These are phyloP conservation scores for Mortierella sp. DNA, from an alignment of 371 early-diverging fungal genomes.

Conservation along the genomic window DNA sequence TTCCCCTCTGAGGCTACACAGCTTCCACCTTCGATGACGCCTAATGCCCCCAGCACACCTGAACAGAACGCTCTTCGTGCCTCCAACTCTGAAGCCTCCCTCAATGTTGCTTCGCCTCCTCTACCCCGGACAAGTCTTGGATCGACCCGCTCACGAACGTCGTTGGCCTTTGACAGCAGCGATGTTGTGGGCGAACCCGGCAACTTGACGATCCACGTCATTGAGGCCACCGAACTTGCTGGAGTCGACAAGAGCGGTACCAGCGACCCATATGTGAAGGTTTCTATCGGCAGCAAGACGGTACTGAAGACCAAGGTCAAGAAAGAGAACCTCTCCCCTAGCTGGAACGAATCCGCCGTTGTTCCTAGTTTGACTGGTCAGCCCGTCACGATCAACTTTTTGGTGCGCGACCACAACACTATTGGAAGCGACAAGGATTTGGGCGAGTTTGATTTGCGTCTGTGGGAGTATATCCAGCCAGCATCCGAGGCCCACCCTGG, in stretches of 20 bases:
- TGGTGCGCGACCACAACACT: slow-evolving; percentile 76
- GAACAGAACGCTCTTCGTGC: slow-evolving; percentile 4
- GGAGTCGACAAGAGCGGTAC: slow-evolving; percentile 74
- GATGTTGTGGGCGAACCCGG: slow-evolving; percentile 59
- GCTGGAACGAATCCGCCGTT: slow-evolving; percentile 74
- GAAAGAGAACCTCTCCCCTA: slow-evolving; percentile 79
- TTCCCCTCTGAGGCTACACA: slow-evolving; percentile 16
- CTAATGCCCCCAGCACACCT: slow-evolving; percentile 16
- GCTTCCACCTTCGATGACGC: slow-evolving; percentile 16
- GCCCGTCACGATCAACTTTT: slow-evolving; percentile 63
- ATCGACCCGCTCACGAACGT: slow-evolving; percentile 34
- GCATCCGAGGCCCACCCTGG: slow-evolving; percentile 29
- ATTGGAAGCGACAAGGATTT: slow-evolving; percentile 74
- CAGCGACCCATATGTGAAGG: slow-evolving; percentile 69
- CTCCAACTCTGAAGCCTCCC: slow-evolving; percentile 26
- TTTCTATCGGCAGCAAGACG: slow-evolving; percentile 61
- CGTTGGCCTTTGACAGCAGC: slow-evolving; percentile 34
- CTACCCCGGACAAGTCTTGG: slow-evolving; percentile 41
- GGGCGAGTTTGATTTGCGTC: slow-evolving; percentile 65
- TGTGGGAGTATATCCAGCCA: slow-evolving; percentile 68
- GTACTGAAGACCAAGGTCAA: slow-evolving; percentile 81
- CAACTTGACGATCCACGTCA: slow-evolving; percentile 60
- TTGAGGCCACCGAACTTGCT: slow-evolving; percentile 69
- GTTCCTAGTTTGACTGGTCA: slow-evolving; percentile 63
- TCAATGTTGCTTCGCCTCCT: slow-evolving; percentile 22